Evolutionary conservation across 805 yeast species (phyloP), one percentile per base, ranked within the genome.

Genomic region (Monosporozyma aerobia): DNA sequence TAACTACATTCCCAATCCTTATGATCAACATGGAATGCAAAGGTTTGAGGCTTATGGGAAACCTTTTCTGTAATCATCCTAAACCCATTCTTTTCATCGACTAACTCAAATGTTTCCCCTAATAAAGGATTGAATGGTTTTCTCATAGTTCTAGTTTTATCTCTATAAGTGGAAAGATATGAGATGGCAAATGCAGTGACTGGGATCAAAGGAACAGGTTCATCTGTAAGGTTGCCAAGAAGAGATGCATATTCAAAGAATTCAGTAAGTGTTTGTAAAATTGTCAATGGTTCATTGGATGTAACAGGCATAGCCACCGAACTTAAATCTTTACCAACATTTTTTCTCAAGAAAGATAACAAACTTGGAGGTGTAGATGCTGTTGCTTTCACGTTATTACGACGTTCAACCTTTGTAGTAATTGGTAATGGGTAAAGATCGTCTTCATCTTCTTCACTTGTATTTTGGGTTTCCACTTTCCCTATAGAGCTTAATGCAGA

Each of bases 41-140:
- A 81, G 2, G 90, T 80, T 41, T 64, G 70, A 2, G 99, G 99
- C 53, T 87, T 79, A 62, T 94, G 99, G 32, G 80, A 69, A 19
- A 94, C 95, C 64, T 94, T 94, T 65, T 94, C 99, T 16, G 88
- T 76, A 5, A 94, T 59, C 44, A 87, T 67, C 59, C 98, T 72
- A 58, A 83, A 76, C 0, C 90, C 90, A 49, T 78, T 69, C 61
- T 88, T 96, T 56, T 89, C 96, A 43, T 96, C 77, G 1, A 89
- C 94, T 44, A 88, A 73, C 68, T 94, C 99, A 67, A 69, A 94
- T 0, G 97, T 90, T 66, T 94, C 99, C 22, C 98, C 97, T 19
- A 94, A 72, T 50, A 94, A 73, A 9, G 99, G 98, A 64, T 90
- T 94, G 70, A 94, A 94, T 1, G 99, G 98, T 64, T 94, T 94